Percentiles rank a stretch among this genome's conserved stretches.
phyloP scores from a whole-genome alignment of 139 green algal genomes.

The Closterium sp. region DNA sequence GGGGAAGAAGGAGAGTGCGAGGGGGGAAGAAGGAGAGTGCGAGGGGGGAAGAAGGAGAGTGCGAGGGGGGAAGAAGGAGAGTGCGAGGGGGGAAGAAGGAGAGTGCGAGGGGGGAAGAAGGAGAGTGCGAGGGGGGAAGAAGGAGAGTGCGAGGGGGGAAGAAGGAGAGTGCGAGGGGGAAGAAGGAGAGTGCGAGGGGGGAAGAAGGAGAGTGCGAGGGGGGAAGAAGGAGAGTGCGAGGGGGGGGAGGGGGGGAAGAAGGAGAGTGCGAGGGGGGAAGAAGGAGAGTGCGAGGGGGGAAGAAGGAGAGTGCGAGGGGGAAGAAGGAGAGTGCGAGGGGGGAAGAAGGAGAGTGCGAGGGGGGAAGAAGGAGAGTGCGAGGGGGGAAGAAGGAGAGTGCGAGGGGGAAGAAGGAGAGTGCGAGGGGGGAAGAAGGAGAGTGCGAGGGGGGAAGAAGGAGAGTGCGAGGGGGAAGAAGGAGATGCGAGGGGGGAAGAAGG shows the following conservation, averaged over 20 bases:
- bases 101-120: background rate
- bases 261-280: background rate
- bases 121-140: background rate
- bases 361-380: too few relatives aligned
- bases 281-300: too few relatives aligned
- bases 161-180: background rate
- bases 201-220: background rate
- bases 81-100: background rate
- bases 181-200: too few relatives aligned
- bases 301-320: background rate
- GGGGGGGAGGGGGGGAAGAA: background rate
- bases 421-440: background rate
- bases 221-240: too few relatives aligned
- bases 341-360: background rate
- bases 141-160: too few relatives aligned
- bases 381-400: background rate
- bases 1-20: too few relatives aligned
- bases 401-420: too few relatives aligned
- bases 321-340: too few relatives aligned
- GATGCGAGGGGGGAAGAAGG: background rate
- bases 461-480: background rate
- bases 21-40: background rate
- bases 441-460: background rate
- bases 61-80: background rate
- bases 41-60: too few relatives aligned